phyloP scores from a whole-genome alignment of 108 stramenopile species.

The Conticribra guillardii region DNA sequence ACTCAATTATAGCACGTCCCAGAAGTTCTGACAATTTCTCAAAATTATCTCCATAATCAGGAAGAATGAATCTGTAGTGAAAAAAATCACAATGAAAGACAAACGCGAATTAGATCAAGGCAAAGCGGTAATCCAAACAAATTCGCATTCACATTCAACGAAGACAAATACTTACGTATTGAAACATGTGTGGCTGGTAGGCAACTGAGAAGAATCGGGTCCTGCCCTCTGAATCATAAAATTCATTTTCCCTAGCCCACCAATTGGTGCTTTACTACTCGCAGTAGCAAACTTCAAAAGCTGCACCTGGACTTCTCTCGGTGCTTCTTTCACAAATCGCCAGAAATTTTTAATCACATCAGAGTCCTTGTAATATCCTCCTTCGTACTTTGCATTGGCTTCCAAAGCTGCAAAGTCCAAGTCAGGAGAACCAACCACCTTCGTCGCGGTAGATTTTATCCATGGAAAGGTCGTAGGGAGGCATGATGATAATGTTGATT shows the following conservation, averaged over 20 bases:
- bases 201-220: slow-evolving; percentile 84
- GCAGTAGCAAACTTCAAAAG: slow-evolving; percentile 94
- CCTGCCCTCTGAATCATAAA: slow-evolving; percentile 94
- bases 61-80: slow-evolving; percentile 34
- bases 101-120: neutral
- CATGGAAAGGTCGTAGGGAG: neutral
- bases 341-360: slow-evolving; percentile 75
- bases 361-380: slow-evolving; percentile 69
- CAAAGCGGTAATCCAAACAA: neutral
- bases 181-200: slow-evolving; percentile 95
- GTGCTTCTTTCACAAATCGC: slow-evolving; percentile 65
- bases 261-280: slow-evolving; percentile 85
- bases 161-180: slow-evolving; percentile 68
- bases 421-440: slow-evolving; percentile 79
- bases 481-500: neutral
- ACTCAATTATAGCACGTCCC: slow-evolving; percentile 75
- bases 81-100: no score
- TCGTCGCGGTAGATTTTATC: neutral
- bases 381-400: slow-evolving; percentile 78
- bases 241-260: slow-evolving; percentile 83
- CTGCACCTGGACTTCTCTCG: slow-evolving; percentile 58
- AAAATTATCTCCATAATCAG: slow-evolving; percentile 73
- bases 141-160: neutral
- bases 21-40: slow-evolving; percentile 60
- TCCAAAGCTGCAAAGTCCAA: slow-evolving; percentile 87